Evolutionary conservation across 768 basidiomycete genomes (phyloP).

Genomic region (Tulasnella sp.): DNA sequence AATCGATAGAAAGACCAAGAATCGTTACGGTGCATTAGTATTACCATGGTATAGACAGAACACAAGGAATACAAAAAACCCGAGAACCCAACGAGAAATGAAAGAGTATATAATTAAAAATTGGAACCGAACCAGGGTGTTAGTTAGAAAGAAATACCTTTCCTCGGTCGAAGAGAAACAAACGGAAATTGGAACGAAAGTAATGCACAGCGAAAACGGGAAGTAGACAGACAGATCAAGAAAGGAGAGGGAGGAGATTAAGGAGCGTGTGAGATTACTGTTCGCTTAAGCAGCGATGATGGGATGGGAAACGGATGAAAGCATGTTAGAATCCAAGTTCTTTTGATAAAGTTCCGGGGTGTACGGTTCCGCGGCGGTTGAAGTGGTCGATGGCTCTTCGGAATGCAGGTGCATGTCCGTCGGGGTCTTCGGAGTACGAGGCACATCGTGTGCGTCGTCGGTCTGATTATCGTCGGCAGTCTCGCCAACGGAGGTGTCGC

Average conservation of each 20-base stretch:
- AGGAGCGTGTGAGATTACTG: background rate
- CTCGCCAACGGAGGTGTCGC: constrained; percentile 5
- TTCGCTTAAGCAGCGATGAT: constrained; percentile 2
- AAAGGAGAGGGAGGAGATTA: background rate
- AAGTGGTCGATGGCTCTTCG: background rate
- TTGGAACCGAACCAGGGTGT: background rate
- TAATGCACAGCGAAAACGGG: background rate
- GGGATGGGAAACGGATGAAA: background rate
- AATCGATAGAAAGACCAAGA: background rate
- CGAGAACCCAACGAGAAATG: background rate
- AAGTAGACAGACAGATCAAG: background rate
- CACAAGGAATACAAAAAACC: background rate
- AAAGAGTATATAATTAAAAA: background rate
- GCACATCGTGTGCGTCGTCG: constrained; percentile 4
- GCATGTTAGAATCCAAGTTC: background rate
- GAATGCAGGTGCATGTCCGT: background rate
- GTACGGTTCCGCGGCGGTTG: background rate
- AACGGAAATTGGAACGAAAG: no score
- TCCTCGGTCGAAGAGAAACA: background rate
- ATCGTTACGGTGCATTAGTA: background rate
- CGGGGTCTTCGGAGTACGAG: background rate
- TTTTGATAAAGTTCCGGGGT: background rate
- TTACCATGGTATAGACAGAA: background rate
- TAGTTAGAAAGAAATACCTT: no score
- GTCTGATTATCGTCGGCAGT: constrained; percentile 3